phyloP scores from a whole-genome alignment of 2,329 filamentous ascomycete species.

The Tolypocladium ovalisporum region DNA sequence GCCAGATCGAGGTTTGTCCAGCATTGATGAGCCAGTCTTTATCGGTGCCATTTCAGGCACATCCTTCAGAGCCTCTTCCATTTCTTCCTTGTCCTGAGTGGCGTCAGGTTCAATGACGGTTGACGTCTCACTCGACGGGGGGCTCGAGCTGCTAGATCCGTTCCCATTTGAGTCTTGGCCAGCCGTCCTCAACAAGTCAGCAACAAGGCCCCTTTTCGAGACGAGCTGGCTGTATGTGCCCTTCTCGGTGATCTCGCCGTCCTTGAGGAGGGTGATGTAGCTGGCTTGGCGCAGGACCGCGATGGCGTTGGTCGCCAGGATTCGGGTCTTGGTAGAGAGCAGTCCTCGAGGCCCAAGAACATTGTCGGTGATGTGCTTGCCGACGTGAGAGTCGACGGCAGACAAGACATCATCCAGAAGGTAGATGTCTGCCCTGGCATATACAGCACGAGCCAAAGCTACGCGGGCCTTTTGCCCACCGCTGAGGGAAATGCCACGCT shows the following conservation, averaged over 20 bases:
- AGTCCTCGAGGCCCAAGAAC: constrained; percentile 81
- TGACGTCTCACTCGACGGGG: constrained; percentile 40
- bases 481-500: constrained; percentile 90
- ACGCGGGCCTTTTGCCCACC: constrained; percentile 94
- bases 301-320: constrained; percentile 92
- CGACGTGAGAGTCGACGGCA: constrained; percentile 96
- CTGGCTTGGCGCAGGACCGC: constrained; percentile 82
- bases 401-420: constrained; percentile 89
- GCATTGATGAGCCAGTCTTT: constrained; percentile 36
- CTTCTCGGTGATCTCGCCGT: constrained; percentile 73
- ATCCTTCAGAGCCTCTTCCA: constrained; percentile 69
- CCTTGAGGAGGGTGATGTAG: constrained; percentile 74
- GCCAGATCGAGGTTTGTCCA: constrained; percentile 46
- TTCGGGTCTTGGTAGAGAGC: constrained; percentile 74
- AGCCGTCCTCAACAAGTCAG: constrained; percentile 70
- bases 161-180: constrained; percentile 41
- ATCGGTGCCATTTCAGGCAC: constrained; percentile 70
- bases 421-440: constrained; percentile 93
- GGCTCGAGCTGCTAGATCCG: constrained; percentile 32
- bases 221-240: constrained; percentile 87
- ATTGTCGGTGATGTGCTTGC: constrained; percentile 86
- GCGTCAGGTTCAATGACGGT: constrained; percentile 43
- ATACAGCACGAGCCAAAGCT: constrained; percentile 85
- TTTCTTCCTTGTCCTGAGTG: constrained; percentile 49
- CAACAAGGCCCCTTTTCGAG: constrained; percentile 86